phyloP scores from a whole-genome alignment of 1,139 yeast genomes.

The Kodamaea plutei region DNA sequence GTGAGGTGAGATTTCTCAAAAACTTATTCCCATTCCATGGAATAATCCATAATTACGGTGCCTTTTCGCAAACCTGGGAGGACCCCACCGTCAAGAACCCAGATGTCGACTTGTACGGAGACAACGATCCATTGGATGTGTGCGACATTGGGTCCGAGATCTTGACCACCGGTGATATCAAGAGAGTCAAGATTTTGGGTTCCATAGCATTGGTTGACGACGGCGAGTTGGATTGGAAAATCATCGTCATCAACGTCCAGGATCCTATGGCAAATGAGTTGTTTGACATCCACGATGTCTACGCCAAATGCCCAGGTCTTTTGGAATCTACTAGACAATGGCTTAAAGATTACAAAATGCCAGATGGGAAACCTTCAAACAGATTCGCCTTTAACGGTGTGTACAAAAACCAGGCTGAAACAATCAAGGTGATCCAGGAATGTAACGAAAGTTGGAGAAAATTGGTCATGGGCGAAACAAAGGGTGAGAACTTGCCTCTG shows the following conservation, averaged over 20 bases:
- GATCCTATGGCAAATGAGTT: slow-evolving; percentile 76
- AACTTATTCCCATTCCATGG: slow-evolving; percentile 91
- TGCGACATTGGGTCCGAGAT: slow-evolving; percentile 82
- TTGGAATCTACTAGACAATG: slow-evolving; percentile 81
- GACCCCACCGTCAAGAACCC: slow-evolving; percentile 70
- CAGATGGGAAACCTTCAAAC: slow-evolving; percentile 88
- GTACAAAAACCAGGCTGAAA: slow-evolving; percentile 69
- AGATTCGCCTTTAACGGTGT: slow-evolving; percentile 82
- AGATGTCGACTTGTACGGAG: slow-evolving; percentile 80
- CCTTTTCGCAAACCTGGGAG: slow-evolving; percentile 95
- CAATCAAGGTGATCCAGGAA: slow-evolving; percentile 66
- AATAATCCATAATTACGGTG: slow-evolving; percentile 89
- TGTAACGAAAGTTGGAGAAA: slow-evolving; percentile 71
- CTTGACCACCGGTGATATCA: slow-evolving; percentile 69
- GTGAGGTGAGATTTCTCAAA: slow-evolving; percentile 75
- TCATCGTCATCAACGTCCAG: slow-evolving; percentile 67
- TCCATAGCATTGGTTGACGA: slow-evolving; percentile 85
- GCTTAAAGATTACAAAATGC: slow-evolving; percentile 87
- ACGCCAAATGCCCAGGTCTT: slow-evolving; percentile 71
- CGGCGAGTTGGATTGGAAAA: slow-evolving; percentile 94
- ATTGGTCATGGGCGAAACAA: slow-evolving; percentile 51
- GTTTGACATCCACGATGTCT: slow-evolving; percentile 74
- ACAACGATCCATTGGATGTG: slow-evolving; percentile 87
- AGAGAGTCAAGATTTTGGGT: slow-evolving; percentile 80
- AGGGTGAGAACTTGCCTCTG: slow-evolving; percentile 28